Evolutionary conservation across 176 grass and related monocot genomes (phyloP).

Genomic region (Rhynchospora breviuscula): DNA sequence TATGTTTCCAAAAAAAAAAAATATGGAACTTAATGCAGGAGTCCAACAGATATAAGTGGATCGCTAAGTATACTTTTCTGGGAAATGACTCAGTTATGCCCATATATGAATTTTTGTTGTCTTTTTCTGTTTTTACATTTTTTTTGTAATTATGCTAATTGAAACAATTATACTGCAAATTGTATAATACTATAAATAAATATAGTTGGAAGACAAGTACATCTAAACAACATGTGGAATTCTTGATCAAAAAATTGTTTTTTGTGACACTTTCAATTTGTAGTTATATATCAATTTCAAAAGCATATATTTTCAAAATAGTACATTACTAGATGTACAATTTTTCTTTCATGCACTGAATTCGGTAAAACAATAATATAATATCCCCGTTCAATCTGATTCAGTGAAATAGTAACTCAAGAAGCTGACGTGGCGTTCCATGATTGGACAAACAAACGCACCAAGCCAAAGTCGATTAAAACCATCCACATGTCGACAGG

Average conservation of each 20-base stretch:
- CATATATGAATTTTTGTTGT: neutral
- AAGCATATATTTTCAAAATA: no score
- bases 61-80: no score
- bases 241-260: neutral
- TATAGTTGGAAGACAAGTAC: no score
- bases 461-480: neutral
- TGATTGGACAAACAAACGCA: neutral
- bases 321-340: no score
- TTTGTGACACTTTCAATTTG: neutral
- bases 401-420: neutral
- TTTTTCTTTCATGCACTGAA: neutral
- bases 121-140: neutral
- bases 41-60: neutral
- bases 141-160: no score
- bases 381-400: neutral
- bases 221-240: neutral
- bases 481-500: constrained; percentile 2
- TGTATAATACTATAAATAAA: no score
- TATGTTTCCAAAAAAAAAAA: neutral
- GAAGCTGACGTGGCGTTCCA: neutral
- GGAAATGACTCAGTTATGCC: neutral
- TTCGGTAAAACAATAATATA: neutral
- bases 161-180: no score
- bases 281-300: neutral
- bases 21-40: neutral